phyloP scores from a whole-genome alignment of 2,329 filamentous ascomycete species.

The Fusarium metavorans region DNA sequence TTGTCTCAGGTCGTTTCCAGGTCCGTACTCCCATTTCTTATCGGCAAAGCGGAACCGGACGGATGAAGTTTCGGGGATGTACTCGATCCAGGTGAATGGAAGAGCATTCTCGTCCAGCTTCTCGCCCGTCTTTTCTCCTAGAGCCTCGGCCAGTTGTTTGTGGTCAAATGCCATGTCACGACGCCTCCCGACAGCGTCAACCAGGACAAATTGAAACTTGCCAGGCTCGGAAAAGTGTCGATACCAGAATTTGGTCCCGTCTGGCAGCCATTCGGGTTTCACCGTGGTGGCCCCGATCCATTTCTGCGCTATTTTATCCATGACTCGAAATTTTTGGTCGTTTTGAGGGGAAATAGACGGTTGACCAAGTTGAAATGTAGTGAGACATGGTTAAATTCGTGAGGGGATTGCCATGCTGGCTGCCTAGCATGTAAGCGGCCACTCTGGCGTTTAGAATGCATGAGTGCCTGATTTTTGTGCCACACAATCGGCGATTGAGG shows the following conservation, averaged over 20 bases:
- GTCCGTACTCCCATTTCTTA: slow-evolving; percentile 35
- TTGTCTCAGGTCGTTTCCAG: slow-evolving; percentile 23
- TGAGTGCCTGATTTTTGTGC: neutral
- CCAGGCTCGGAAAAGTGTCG: slow-evolving; percentile 14
- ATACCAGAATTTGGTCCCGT: slow-evolving; percentile 44
- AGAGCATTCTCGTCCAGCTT: slow-evolving; percentile 19
- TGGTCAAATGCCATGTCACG: slow-evolving; percentile 41
- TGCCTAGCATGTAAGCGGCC: neutral
- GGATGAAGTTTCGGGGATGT: slow-evolving; percentile 13
- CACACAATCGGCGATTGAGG: neutral
- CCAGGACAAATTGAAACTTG: slow-evolving; percentile 38
- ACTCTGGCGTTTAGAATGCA: neutral
- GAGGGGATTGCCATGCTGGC: neutral
- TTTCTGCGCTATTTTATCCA: slow-evolving; percentile 10
- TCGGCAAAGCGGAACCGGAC: slow-evolving; percentile 34
- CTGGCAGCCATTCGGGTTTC: slow-evolving; percentile 39
- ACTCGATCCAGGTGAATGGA: slow-evolving; percentile 42
- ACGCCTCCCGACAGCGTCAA: slow-evolving; percentile 28
- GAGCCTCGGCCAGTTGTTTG: slow-evolving; percentile 26
- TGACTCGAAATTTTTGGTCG: neutral
- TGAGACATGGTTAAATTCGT: neutral
- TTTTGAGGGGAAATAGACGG: neutral
- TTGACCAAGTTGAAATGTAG: neutral
- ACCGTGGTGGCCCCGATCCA: slow-evolving; percentile 26
- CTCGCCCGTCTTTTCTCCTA: slow-evolving; percentile 21